Base-by-base conservation (phyloP, 176 grass and related monocot genomes). In the Bonia amplexicaulis region DNA sequence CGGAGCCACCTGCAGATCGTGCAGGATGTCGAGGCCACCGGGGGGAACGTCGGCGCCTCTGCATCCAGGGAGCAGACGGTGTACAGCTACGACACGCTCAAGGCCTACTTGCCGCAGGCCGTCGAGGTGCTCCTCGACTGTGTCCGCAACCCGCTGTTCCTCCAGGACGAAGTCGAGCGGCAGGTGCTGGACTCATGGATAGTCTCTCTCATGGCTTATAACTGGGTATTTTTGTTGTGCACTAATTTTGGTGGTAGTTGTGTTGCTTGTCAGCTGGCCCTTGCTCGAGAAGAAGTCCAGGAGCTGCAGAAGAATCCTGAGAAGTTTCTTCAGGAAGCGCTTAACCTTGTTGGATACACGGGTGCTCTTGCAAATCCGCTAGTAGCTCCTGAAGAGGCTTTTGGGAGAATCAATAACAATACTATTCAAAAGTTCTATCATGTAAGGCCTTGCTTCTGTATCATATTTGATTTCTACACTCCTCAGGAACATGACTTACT, bases 61-160 rank as follows among this genome's bases (percentile, higher is more conserved):
- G 86, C 80, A 4, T 80, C 91, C 57, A 90, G 96, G 72, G 96
- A 98, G 80, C 93, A 92, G 66, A 95, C 87, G 93, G 93, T 89
- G 3, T 98, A 95, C 67, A 90, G 67, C 88, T 95, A 89, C 54
- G 92, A 98, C 31, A 92, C 89, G 22, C 88, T 98, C 26, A 98
- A 95, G 69, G 87, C 76, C 0, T 98, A 95, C 86, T 6, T 98
- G 64, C 91, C 89, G 0, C 82, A 86, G 40, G 89, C 87, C 15
- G 49, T 93, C 5, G 95, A 98, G 83, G 16, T 98, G 72, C 91
- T 95, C 79, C 59, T 98, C 7, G 91, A 98, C 67, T 86, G 81
- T 29, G 54, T 95, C 52, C 87, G 86, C 72, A 98, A 95, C 70
- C 91, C 96, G 53, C 33, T 92, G 35, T 95, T 98, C 82, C 76